Conservation (phyloP, 164 flowering plant species). For the Magnolia kwangsiensis region DNA sequence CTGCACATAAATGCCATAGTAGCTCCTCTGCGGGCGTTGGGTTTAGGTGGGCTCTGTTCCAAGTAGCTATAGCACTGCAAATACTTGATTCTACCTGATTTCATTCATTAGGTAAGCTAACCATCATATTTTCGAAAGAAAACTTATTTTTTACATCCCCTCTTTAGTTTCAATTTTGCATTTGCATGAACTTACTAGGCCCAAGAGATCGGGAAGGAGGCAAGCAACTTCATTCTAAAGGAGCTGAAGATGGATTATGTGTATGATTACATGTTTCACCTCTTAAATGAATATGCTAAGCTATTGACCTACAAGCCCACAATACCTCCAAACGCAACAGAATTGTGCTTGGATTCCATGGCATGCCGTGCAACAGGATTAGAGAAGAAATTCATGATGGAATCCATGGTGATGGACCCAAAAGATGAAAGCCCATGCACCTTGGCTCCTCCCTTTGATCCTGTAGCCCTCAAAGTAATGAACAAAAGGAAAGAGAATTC, state of each 20-base stretch:
- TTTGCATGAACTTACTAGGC: slow-evolving; percentile 31
- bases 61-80: too few relatives aligned
- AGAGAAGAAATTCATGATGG: slow-evolving; percentile 38
- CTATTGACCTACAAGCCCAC: slow-evolving; percentile 48
- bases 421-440: slow-evolving; percentile 39
- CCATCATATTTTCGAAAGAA: too few relatives aligned
- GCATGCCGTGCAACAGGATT: slow-evolving; percentile 37
- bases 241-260: slow-evolving; percentile 51
- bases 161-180: neutral
- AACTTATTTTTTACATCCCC: neutral
- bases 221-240: slow-evolving; percentile 43
- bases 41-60: too few relatives aligned
- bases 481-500: slow-evolving; percentile 23
- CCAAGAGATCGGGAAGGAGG: slow-evolving; percentile 44
- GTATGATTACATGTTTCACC: slow-evolving; percentile 65
- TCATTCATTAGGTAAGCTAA: too few relatives aligned
- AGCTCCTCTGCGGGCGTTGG: too few relatives aligned
- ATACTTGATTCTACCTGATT: too few relatives aligned
- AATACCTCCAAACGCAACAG: slow-evolving; percentile 32
- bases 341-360: slow-evolving; percentile 43
- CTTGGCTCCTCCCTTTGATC: slow-evolving; percentile 42
- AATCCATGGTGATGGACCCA: slow-evolving; percentile 46
- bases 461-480: slow-evolving; percentile 18
- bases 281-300: slow-evolving; percentile 50
- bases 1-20: too few relatives aligned